phyloP scores from a whole-genome alignment of 164 flowering plant species.

The Brasenia schreberi region DNA sequence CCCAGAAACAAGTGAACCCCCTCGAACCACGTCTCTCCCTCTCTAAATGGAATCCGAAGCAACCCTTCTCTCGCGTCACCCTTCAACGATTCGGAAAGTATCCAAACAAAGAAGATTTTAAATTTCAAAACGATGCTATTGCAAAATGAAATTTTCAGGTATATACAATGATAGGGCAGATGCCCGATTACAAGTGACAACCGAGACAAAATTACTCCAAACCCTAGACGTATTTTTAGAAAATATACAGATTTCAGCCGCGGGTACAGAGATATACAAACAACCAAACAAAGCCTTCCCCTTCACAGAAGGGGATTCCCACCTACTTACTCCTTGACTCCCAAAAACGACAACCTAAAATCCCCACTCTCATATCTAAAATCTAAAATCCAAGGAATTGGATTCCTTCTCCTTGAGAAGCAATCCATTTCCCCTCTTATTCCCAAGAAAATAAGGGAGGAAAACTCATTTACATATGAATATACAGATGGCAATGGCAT shows the following conservation, averaged over 20 bases:
- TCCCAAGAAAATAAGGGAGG: neutral
- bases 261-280: neutral
- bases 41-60: neutral
- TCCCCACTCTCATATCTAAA: neutral
- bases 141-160: neutral
- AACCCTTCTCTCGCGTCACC: neutral
- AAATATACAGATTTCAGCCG: neutral
- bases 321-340: neutral
- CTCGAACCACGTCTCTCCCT: neutral
- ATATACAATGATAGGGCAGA: neutral
- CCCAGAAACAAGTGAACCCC: neutral
- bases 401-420: neutral
- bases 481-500: neutral
- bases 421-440: neutral
- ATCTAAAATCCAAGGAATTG: neutral
- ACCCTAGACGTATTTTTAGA: neutral
- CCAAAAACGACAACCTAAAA: neutral
- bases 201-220: neutral
- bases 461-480: neutral
- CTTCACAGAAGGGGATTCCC: neutral
- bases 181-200: neutral
- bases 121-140: neutral
- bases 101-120: neutral
- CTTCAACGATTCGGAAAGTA: neutral
- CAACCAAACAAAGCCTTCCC: neutral